These are phyloP conservation scores for Perkinsus olseni DNA, from an alignment of 169 alveolate genomes.

Conservation along the genomic window DNA sequence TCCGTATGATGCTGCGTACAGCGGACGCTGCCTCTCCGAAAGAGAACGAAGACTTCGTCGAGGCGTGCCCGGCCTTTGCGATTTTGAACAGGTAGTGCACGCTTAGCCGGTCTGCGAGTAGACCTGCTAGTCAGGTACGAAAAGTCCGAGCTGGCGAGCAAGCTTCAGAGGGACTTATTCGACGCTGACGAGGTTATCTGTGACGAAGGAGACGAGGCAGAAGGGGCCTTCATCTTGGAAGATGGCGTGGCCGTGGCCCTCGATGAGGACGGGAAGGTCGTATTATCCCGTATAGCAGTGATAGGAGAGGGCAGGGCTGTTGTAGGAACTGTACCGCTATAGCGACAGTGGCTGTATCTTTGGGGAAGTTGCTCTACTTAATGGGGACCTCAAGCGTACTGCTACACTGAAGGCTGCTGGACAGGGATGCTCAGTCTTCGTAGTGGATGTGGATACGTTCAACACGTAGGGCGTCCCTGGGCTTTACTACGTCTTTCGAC, in stretches of 20 bases:
- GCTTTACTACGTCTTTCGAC: too few relatives aligned
- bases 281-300: not conserved
- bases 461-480: not conserved
- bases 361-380: not conserved
- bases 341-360: not conserved
- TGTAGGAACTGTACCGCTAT: not conserved
- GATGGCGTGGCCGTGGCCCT: not conserved
- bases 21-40: not conserved
- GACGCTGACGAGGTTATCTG: not conserved
- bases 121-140: not conserved
- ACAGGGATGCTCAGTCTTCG: not conserved
- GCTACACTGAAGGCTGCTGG: not conserved
- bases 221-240: not conserved
- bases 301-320: not conserved
- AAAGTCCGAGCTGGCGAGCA: not conserved
- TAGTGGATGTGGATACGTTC: not conserved
- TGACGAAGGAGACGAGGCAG: not conserved
- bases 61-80: not conserved
- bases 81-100: not conserved
- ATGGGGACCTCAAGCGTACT: not conserved
- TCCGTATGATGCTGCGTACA: not conserved
- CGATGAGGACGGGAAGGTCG: not conserved
- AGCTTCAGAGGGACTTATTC: not conserved
- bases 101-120: too few relatives aligned
- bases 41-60: not conserved